Evolutionary conservation across 768 basidiomycete genomes (phyloP).

Genomic region (Tulasnella sp.): DNA sequence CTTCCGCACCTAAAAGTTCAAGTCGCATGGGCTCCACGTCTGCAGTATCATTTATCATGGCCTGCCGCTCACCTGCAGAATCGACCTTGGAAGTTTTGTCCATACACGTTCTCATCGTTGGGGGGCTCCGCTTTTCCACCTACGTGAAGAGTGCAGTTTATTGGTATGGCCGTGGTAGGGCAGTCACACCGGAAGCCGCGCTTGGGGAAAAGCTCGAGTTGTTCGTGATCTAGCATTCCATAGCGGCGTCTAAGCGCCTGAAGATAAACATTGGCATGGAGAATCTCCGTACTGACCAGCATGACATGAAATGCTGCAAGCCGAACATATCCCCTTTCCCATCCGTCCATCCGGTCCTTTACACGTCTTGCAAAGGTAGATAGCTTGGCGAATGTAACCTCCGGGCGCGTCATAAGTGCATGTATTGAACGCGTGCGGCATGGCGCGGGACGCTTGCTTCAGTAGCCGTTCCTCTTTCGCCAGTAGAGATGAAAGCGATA

Average conservation of each 20-base stretch:
- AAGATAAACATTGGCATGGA: conserved; percentile 8
- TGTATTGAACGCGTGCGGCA: conserved; percentile 46
- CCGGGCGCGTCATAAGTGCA: conserved; percentile 44
- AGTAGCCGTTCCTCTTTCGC: not conserved
- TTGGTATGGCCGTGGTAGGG: conserved; percentile 52
- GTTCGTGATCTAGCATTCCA: conserved; percentile 31
- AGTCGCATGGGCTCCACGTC: too few species aligned
- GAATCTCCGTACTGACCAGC: conserved; percentile 30
- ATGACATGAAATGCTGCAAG: conserved; percentile 81
- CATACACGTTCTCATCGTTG: conserved; percentile 54
- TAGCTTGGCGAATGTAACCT: conserved; percentile 61
- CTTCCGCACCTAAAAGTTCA: conserved; percentile 37
- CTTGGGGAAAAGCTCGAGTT: conserved; percentile 80
- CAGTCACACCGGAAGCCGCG: conserved; percentile 77
- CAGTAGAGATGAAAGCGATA: conserved; percentile 4
- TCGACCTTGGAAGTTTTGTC: conserved; percentile 54
- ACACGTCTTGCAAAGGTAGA: conserved; percentile 75
- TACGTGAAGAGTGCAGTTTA: conserved; percentile 54
- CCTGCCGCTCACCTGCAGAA: conserved; percentile 46
- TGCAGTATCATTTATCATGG: too few species aligned
- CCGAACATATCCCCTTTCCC: conserved; percentile 59
- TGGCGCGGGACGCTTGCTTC: conserved; percentile 37
- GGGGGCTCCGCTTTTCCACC: conserved; percentile 34
- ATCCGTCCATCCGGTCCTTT: conserved; percentile 30
- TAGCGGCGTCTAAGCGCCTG: not conserved